Evolutionary conservation across 305 asterid genomes (phyloP), one percentile per base, ranked within the genome.

Genomic region (Caryopteris hybrid): DNA sequence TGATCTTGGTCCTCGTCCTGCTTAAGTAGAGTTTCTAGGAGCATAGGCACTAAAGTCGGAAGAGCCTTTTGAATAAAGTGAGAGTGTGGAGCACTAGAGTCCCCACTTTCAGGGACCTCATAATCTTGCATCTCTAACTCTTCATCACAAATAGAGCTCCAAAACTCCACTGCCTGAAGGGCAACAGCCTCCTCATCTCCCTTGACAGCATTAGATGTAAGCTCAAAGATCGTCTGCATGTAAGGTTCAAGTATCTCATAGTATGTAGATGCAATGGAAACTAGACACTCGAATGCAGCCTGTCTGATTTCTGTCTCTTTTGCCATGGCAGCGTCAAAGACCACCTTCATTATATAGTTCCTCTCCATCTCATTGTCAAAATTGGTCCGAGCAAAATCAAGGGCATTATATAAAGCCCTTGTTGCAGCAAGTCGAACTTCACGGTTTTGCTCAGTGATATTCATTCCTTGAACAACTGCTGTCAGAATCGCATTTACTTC

Each of bases 141-240:
- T 74, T 79, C 98, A 72, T 92, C 98, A 78, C 98, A 90, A 50
- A 92, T 85, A 8, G 96, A 86, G 78, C 97, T 92, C 98, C 98
- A 92, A 65, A 92, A 92, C 76, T 92, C 98, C 27, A 92, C 63
- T 48, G 98, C 96, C 75, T 90, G 98, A 68, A 92, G 94, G 61
- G 97, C 90, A 66, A 92, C 89, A 50, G 95, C 73, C 66, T 90
- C 98, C 68, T 86, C 90, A 59, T 90, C 98, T 45, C 78, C 91
- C 78, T 77, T 88, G 64, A 92, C 91, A 18, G 97, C 97, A 50
- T 84, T 88, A 34, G 98, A 82, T 7, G 97, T 88, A 53, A 90
- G 88, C 78, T 85, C 89, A 64, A 92, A 86, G 69, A 92, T 87
- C 52, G 66, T 74, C 72, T 80, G 94, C 91, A 92, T 92, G 66